Conservation (phyloP, 129 eudicot genomes). For the Flaveria linearis region DNA sequence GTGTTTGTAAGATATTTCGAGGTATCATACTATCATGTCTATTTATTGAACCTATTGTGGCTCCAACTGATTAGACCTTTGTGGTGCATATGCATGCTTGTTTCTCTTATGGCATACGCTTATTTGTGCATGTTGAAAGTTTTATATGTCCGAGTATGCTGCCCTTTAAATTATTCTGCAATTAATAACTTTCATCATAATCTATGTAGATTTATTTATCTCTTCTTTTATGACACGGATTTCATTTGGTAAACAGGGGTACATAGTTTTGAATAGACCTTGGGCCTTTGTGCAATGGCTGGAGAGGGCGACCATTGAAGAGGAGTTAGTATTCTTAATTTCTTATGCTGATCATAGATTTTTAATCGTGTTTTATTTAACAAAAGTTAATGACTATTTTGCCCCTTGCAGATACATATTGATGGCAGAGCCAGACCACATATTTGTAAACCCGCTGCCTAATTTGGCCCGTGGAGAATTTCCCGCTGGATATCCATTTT, state of each 20-base stretch:
- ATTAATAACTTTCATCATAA: constrained; percentile 5
- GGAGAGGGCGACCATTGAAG: constrained; percentile 61
- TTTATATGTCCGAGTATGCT: neutral
- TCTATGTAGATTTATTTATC: neutral
- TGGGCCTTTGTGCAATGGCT: constrained; percentile 90
- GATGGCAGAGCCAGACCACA: constrained; percentile 82
- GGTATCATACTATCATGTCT: neutral
- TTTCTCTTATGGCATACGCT: neutral
- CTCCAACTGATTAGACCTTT: neutral
- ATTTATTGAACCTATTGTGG: neutral
- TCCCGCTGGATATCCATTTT: constrained; percentile 70
- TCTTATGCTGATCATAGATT: neutral
- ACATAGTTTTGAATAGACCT: constrained; percentile 71
- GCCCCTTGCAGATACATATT: constrained; percentile 53
- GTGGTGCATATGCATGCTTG: neutral
- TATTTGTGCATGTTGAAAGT: neutral
- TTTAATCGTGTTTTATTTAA: neutral
- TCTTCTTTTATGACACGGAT: constrained; percentile 18
- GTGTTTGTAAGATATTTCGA: constrained; percentile 7
- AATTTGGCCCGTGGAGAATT: constrained; percentile 60
- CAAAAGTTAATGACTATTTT: constrained; percentile 21
- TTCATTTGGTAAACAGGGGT: constrained; percentile 53
- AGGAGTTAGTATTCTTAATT: constrained; percentile 49
- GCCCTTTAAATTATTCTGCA: neutral
- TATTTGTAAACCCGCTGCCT: constrained; percentile 65